Evolutionary conservation across 768 basidiomycete species (phyloP), one percentile per base, ranked within the genome.

Genomic region (Boletales sp.): DNA sequence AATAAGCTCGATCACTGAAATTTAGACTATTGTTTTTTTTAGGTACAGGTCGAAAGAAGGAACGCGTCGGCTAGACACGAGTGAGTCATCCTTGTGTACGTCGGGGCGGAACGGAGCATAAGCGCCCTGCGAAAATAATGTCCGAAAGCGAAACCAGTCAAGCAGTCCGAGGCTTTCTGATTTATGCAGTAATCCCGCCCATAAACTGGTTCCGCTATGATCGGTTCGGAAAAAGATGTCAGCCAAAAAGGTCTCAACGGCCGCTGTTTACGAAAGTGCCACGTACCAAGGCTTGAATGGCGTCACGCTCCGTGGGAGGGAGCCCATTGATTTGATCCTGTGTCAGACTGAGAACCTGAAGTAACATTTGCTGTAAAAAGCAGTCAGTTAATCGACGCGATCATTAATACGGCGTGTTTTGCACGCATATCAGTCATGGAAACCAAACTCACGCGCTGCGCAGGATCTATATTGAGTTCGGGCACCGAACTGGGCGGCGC

Each of bases 281-380:
- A 73, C 57, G 73, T 49, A 93, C 91, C 66, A 95, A 64, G 64
- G 87, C 83, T 67, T 88, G 76, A 28, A 97, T 90, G 11, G 90
- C 86, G 0, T 80, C 77, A 32, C 87, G 77, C 59, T 95, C 92
- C 2, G 77, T 75, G 5, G 88, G 85, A 28, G 91, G 88, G 43
- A 96, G 70, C 8, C 80, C 80, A 41, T 83, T 84, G 54, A 97
- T 88, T 66, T 95, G 92, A 40, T 89, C 91, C 41, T 76, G 83
- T 1, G 87, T 86, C 63, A 97, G 67, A 53, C 76, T 80, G 31
- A 97, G 71, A 0, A 97, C 93, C 71, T 94, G 92, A 69, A 91
- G 77, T 46, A 96, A 65, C 84, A 95, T 88, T 32, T 80, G 77
- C 89, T 88, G 58, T 45, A 28, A 18, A 46, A 44, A 35, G 34